Percentiles rank a stretch among this genome's conserved stretches.
Conservation (phyloP, 2,329 filamentous ascomycete species). For the Zasmidium citrigriseum region DNA sequence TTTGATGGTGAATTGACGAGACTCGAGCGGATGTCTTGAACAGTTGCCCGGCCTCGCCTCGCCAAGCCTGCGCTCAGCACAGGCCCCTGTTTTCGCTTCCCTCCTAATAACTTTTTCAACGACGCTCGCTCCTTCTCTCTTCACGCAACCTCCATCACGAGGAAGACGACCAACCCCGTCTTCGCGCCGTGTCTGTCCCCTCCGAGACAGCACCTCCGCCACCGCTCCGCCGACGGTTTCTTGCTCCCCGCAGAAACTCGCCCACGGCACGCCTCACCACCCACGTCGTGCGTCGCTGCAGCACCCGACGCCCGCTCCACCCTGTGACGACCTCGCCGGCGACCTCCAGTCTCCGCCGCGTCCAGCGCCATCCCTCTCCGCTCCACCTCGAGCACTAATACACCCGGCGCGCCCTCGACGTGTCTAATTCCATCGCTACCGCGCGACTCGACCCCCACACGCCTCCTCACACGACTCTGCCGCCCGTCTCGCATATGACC, state of each 20-base stretch:
- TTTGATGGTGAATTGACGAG: no score
- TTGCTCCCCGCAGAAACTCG: not conserved
- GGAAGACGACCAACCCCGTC: not conserved
- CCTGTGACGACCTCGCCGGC: no score
- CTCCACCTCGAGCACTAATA: constrained; percentile 14
- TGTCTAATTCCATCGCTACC: not conserved
- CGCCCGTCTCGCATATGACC: constrained; percentile 55
- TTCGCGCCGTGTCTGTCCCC: not conserved
- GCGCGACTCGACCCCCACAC: constrained; percentile 4
- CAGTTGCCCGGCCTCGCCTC: no score
- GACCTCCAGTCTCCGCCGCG: no score
- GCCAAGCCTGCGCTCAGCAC: no score
- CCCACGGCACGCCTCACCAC: no score
- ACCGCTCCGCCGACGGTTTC: not conserved
- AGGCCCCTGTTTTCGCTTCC: no score
- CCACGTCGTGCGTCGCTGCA: no score
- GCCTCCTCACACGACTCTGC: constrained; percentile 5
- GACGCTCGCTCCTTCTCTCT: not conserved
- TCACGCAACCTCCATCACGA: not conserved
- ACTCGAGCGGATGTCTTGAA: no score
- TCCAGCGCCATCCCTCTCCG: constrained; percentile 6
- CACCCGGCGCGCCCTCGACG: no score
- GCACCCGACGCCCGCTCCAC: no score
- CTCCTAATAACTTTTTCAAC: no score
- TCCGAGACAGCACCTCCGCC: not conserved